Percentiles rank a stretch among this genome's conserved stretches.
These are phyloP conservation scores for Entomortierella parvispora DNA, from an alignment of 192 early-diverging fungal genomes.

Conservation along the genomic window DNA sequence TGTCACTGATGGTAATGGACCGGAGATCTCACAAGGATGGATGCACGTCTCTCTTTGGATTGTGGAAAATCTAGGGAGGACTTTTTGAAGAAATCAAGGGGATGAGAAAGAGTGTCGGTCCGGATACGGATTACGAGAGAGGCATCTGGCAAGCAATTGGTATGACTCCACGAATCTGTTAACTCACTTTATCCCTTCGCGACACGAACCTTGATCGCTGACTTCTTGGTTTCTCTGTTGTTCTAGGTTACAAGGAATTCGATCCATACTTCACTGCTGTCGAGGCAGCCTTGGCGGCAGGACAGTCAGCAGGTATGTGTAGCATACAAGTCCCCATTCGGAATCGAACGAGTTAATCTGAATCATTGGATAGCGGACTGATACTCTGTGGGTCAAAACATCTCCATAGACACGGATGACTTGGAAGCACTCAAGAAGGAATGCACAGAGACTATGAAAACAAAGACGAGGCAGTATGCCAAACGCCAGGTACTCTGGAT, in stretches of 20 bases:
- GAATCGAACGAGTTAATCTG: too few species aligned
- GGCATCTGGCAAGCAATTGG: slow-evolving; percentile 83
- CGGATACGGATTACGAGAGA: slow-evolving; percentile 63
- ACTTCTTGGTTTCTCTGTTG: not conserved
- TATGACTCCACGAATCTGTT: slow-evolving; percentile 26
- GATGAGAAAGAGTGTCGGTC: slow-evolving; percentile 62
- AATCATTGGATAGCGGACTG: too few species aligned
- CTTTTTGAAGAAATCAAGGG: slow-evolving; percentile 66
- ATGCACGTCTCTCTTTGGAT: too few species aligned
- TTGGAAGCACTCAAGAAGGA: slow-evolving; percentile 56
- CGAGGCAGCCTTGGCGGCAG: slow-evolving; percentile 27
- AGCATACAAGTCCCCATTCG: slow-evolving; percentile 9
- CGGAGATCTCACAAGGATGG: too few species aligned
- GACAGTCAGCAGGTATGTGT: slow-evolving; percentile 22
- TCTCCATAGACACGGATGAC: slow-evolving; percentile 19
- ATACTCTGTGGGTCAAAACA: too few species aligned
- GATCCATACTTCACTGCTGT: slow-evolving; percentile 70
- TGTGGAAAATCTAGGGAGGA: slow-evolving; percentile 47
- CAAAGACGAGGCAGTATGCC: slow-evolving; percentile 89
- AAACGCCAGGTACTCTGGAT: slow-evolving; percentile 86
- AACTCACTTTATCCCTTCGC: too few species aligned
- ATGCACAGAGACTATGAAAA: slow-evolving; percentile 87
- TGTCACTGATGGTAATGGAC: too few species aligned
- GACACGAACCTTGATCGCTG: not conserved
- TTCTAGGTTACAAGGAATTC: slow-evolving; percentile 91